Percentiles rank a stretch among this genome's conserved stretches.
These are phyloP conservation scores for Trypanosoma scelopori DNA, from an alignment of 208 protist species.

Conservation along the genomic window DNA sequence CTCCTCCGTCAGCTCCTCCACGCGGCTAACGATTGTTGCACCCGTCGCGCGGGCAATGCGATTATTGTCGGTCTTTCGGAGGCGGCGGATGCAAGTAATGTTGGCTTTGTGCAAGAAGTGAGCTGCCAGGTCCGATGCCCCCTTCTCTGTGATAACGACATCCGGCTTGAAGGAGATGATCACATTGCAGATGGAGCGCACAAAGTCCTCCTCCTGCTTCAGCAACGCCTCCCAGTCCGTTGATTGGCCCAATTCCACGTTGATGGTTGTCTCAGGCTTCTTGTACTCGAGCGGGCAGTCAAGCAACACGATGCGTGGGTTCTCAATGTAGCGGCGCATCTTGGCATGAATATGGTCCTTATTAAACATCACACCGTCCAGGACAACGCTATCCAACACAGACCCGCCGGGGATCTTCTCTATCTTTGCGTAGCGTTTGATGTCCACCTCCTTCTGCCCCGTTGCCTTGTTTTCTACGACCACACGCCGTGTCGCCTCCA, in stretches of 20 bases:
- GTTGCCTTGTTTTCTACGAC: slow-evolving; percentile 74
- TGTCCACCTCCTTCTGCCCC: slow-evolving; percentile 97
- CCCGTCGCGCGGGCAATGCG: slow-evolving; percentile 98
- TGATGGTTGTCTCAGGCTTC: slow-evolving; percentile 99
- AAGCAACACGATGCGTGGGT: slow-evolving; percentile 98
- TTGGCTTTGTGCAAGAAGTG: slow-evolving; percentile 98
- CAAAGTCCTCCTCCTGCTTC: slow-evolving; percentile 99
- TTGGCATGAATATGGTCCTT: slow-evolving; percentile 99
- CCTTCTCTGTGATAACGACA: slow-evolving; percentile 99
- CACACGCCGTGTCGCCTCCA: slow-evolving; percentile 98
- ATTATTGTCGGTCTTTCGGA: slow-evolving; percentile 99
- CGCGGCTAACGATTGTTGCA: slow-evolving; percentile 97
- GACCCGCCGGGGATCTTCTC: slow-evolving; percentile 99
- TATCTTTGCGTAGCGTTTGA: slow-evolving; percentile 99
- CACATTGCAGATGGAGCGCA: slow-evolving; percentile 96
- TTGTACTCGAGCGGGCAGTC: slow-evolving; percentile 99
- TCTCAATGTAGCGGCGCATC: slow-evolving; percentile 98
- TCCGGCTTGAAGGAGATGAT: slow-evolving; percentile 99
- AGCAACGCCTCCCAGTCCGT: slow-evolving; percentile 97
- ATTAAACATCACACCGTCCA: slow-evolving; percentile 99
- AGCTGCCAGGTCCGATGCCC: slow-evolving; percentile 98
- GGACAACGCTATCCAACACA: slow-evolving; percentile 97
- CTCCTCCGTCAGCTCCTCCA: slow-evolving; percentile 96
- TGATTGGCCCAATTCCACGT: slow-evolving; percentile 97
- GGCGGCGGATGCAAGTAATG: slow-evolving; percentile 97